Evolutionary conservation across 2,329 filamentous ascomycete species (phyloP).

Genomic region (Paecilomyces dactylethromorphus): DNA sequence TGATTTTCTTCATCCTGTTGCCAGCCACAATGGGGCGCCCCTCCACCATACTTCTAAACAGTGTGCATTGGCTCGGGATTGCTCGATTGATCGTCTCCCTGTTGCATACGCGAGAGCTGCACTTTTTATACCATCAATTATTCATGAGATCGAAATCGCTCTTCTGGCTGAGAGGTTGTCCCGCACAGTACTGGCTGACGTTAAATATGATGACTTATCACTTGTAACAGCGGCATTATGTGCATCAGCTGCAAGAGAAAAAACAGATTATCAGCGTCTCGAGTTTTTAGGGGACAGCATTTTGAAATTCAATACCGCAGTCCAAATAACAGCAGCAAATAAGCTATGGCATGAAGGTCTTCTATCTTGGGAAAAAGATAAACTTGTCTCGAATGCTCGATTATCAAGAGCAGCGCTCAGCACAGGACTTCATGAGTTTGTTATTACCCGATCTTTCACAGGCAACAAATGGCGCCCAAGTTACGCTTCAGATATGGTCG

Average conservation of each 20-base stretch:
- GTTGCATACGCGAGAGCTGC: constrained; percentile 42
- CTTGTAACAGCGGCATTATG: constrained; percentile 65
- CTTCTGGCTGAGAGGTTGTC: constrained; percentile 59
- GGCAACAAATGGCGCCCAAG: constrained; percentile 65
- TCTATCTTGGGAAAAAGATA: constrained; percentile 61
- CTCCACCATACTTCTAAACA: constrained; percentile 14
- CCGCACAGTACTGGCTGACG: constrained; percentile 44
- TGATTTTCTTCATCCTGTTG: constrained; percentile 24
- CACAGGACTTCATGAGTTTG: constrained; percentile 63
- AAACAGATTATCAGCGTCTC: constrained; percentile 69
- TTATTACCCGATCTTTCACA: constrained; percentile 62
- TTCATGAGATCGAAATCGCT: constrained; percentile 60
- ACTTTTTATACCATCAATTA: constrained; percentile 64
- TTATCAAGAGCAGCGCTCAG: constrained; percentile 60
- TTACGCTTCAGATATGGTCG: constrained; percentile 46
- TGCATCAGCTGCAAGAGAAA: constrained; percentile 53
- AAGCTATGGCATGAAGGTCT: constrained; percentile 69
- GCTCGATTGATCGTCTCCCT: constrained; percentile 38
- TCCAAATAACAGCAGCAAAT: constrained; percentile 58
- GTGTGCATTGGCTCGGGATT: constrained; percentile 11
- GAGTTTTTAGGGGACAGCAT: constrained; percentile 85
- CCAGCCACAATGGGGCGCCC: constrained; percentile 8
- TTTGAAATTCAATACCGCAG: constrained; percentile 65
- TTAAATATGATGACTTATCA: constrained; percentile 49
- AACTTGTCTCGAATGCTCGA: constrained; percentile 67